These are phyloP conservation scores for Trichosporon coremiiforme DNA, from an alignment of 1,284 basidiomycete genomes.

Conservation along the genomic window DNA sequence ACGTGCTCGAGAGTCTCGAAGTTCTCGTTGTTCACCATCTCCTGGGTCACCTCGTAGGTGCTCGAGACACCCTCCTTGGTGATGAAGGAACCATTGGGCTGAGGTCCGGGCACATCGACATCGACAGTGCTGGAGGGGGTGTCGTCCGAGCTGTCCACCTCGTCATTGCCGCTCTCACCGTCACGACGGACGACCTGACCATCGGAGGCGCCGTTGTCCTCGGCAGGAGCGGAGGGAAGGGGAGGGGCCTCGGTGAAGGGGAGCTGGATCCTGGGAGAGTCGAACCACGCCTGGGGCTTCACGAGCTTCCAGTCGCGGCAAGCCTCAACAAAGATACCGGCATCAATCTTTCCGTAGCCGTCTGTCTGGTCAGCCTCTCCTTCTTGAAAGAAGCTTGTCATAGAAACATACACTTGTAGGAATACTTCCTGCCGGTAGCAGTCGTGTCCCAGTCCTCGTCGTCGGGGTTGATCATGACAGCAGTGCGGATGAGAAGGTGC, in stretches of 20 bases:
- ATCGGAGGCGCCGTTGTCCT: neutral
- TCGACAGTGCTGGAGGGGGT: constrained; percentile 23
- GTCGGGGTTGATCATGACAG: constrained; percentile 76
- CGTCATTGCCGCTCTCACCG: neutral
- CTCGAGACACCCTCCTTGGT: constrained; percentile 68
- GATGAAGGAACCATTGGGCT: constrained; percentile 58
- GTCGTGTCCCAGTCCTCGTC: constrained; percentile 96
- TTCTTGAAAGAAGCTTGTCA: neutral
- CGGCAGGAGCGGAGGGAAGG: constrained; percentile 8
- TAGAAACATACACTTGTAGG: constrained; percentile 75
- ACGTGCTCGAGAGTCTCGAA: constrained; percentile 89
- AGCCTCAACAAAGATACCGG: constrained; percentile 76
- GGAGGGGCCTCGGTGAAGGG: constrained; percentile 35
- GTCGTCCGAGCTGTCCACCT: neutral
- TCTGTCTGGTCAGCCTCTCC: constrained; percentile 51
- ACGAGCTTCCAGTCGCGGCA: constrained; percentile 82
- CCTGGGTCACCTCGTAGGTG: constrained; percentile 69
- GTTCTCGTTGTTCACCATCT: constrained; percentile 73
- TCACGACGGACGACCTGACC: neutral
- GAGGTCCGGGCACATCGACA: constrained; percentile 30
- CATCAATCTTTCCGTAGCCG: constrained; percentile 89
- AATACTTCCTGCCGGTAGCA: constrained; percentile 75
- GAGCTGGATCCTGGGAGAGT: constrained; percentile 71
- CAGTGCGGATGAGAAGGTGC: constrained; percentile 80
- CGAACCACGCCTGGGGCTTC: constrained; percentile 91